Base-by-base conservation (phyloP, 192 early-diverging fungal species). In the Paraglomus brasilianum region DNA sequence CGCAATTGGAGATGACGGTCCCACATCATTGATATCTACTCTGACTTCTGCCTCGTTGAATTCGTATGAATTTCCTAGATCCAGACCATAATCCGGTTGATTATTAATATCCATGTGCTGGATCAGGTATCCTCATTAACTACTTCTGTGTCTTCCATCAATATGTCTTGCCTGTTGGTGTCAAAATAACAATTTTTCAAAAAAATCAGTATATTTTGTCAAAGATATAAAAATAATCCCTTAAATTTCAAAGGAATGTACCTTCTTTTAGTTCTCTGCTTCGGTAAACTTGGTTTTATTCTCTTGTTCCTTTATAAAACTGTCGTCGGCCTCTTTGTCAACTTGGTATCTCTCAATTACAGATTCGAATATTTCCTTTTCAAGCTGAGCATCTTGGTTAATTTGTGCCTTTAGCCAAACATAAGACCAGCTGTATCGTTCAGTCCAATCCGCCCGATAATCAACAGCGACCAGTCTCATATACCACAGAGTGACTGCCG, bases 371-470 rank as follows among this genome's bases (percentile, higher is more conserved):
- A 69, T 21, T 43, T 69, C 66, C 0, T 39, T 6, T 49, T 56
- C 66, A 0, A 69, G 44, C n/a, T 24, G 13, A 13, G 66, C 10
- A 56, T 66, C 64, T n/a, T 10, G 42, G 2, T 69, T 55, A 15
- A 47, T 56, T 69, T 69, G 66, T 40, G 5, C n/a, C 43, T 17
- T 41, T 55, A 69, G 56, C 51, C 41, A 69, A 56, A 56, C 41
- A 15, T 39, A 55, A 14, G 52, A 44, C 45, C 45, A 45, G 8
- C 53, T 53, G 48, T 56, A 69, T 3, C 30, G 1, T 5, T 14
- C 6, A 14, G 36, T 8, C 66, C 66, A 69, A 5, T 69, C 52
- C 8, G 43, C 3, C 0, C 51, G 36, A 43, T 56, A 42, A 56
- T 69, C 52, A 30, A 41, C n/a, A 19, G 66, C 52, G 30, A 69